These are phyloP conservation scores for Plantago elongata DNA, from an alignment of 257 asterid genomes.

Conservation along the genomic window DNA sequence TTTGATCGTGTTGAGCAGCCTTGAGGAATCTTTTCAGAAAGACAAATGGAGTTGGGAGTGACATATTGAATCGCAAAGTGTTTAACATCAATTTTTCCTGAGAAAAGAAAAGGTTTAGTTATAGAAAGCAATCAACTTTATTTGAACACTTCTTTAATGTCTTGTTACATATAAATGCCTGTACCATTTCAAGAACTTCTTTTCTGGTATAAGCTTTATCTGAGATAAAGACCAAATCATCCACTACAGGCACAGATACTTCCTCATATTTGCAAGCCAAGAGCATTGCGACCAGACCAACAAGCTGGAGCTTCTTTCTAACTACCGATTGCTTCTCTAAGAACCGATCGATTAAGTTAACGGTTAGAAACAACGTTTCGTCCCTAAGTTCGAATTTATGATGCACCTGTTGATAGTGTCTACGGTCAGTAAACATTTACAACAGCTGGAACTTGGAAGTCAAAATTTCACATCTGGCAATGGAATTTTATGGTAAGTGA, in stretches of 20 bases:
- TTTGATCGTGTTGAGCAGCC: slow-evolving; percentile 83
- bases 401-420: slow-evolving; percentile 55
- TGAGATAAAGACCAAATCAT: slow-evolving; percentile 75
- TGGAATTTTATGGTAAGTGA: background rate
- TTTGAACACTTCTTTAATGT: background rate
- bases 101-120: background rate
- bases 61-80: slow-evolving; percentile 77
- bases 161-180: no score
- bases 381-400: slow-evolving; percentile 88
- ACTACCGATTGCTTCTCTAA: slow-evolving; percentile 69
- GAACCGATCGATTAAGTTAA: slow-evolving; percentile 77
- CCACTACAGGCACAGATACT: slow-evolving; percentile 80
- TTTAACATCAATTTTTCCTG: slow-evolving; percentile 87
- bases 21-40: slow-evolving; percentile 80
- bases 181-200: slow-evolving; percentile 88
- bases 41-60: slow-evolving; percentile 86
- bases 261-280: slow-evolving; percentile 96
- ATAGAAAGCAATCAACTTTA: background rate
- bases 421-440: background rate
- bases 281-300: slow-evolving; percentile 86
- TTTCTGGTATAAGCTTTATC: slow-evolving; percentile 82
- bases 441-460: background rate
- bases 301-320: slow-evolving; percentile 85
- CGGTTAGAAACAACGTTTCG: slow-evolving; percentile 75
- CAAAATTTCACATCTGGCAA: background rate